Conservation (phyloP, 2,329 filamentous ascomycete species). For the Elsinoe arachidis region DNA sequence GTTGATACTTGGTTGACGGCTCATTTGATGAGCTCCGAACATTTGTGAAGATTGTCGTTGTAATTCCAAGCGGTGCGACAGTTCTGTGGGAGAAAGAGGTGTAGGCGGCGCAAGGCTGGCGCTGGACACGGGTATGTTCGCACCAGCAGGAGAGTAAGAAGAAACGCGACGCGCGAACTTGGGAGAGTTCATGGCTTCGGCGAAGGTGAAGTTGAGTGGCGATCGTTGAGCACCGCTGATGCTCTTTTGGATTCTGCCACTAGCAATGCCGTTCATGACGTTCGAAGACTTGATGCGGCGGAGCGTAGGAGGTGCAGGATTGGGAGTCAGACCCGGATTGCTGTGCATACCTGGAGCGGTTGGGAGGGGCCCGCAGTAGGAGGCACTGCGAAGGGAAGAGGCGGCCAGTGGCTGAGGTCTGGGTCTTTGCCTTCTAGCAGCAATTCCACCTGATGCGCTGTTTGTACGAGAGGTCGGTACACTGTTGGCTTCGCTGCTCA, state of each 20-base stretch:
- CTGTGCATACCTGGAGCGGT: slow-evolving; percentile 43
- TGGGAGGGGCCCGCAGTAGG: slow-evolving; percentile 33
- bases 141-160: slow-evolving; percentile 28
- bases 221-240: slow-evolving; percentile 40
- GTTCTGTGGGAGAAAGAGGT: slow-evolving; percentile 38
- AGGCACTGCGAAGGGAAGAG: slow-evolving; percentile 34
- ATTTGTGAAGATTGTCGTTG: slow-evolving; percentile 16
- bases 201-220: slow-evolving; percentile 38
- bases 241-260: slow-evolving; percentile 40
- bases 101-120: slow-evolving; percentile 41
- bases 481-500: slow-evolving; percentile 26
- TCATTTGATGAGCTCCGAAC: slow-evolving; percentile 19
- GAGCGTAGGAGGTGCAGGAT: slow-evolving; percentile 29
- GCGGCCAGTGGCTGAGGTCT: slow-evolving; percentile 33
- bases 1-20: slow-evolving; percentile 34
- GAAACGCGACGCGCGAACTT: slow-evolving; percentile 35
- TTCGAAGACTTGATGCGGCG: slow-evolving; percentile 42
- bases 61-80: slow-evolving; percentile 21
- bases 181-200: slow-evolving; percentile 40
- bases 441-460: slow-evolving; percentile 32
- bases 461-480: slow-evolving; percentile 27
- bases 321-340: slow-evolving; percentile 5
- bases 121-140: slow-evolving; percentile 20
- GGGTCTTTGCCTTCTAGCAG: slow-evolving; percentile 32
- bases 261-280: slow-evolving; percentile 33